Conservation (phyloP, 192 early-diverging fungal genomes). For the Podila epigama region DNA sequence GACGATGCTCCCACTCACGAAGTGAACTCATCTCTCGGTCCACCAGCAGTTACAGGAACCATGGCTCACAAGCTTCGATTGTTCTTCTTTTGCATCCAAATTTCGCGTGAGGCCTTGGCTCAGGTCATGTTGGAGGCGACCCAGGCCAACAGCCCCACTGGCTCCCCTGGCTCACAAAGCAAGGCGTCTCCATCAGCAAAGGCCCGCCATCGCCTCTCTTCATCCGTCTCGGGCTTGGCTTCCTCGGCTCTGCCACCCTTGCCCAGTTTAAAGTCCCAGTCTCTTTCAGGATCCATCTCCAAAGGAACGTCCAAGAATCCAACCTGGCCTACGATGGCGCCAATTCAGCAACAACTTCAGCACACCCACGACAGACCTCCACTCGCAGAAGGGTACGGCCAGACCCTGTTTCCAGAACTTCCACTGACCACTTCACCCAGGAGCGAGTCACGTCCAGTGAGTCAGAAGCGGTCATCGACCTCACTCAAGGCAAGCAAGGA, state of each 20-base stretch:
- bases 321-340: constrained; percentile 7
- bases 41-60: neutral
- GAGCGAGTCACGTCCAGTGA: neutral
- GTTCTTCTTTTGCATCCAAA: constrained; percentile 42
- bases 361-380: neutral
- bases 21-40: neutral
- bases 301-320: constrained; percentile 10
- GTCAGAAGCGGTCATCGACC: constrained; percentile 9
- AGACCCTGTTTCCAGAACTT: constrained; percentile 3
- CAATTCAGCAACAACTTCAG: constrained; percentile 1
- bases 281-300: constrained; percentile 23
- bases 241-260: constrained; percentile 30
- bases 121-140: constrained; percentile 6
- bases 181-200: neutral
- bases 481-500: constrained; percentile 17
- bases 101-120: constrained; percentile 3
- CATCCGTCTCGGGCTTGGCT: constrained; percentile 26
- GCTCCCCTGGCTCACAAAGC: neutral
- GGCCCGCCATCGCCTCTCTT: constrained; percentile 38
- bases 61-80: constrained; percentile 15
- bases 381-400: neutral
- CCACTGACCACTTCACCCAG: neutral
- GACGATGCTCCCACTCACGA: neutral
- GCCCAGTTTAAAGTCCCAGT: constrained; percentile 19
- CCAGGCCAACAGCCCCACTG: neutral